A percentile compares a stretch with the other conserved stretches of the same genome.
phyloP scores from a whole-genome alignment of 2,329 filamentous ascomycete species.

The Fusarium hostae region DNA sequence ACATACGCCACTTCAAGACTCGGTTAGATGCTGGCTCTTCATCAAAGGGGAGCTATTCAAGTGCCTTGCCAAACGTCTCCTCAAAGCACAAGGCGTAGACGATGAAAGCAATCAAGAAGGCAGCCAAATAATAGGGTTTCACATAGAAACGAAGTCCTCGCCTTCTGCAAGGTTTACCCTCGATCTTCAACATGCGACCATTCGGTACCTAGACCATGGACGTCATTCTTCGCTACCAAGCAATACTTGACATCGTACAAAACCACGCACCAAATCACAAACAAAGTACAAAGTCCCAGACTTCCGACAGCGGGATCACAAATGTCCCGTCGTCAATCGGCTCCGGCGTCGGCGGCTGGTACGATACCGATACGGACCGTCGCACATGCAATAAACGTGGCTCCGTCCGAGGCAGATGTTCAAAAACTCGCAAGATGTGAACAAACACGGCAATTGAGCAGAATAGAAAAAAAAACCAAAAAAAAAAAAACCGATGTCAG shows the following conservation, averaged over 20 bases:
- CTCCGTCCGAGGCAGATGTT: slow-evolving; percentile 8
- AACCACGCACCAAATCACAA: slow-evolving; percentile 4
- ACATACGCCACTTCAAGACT: not conserved
- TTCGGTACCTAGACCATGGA: not conserved
- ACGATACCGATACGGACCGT: slow-evolving; percentile 13
- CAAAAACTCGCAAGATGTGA: not conserved
- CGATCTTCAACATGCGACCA: not conserved
- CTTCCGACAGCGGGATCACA: not conserved
- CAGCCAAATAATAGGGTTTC: not conserved
- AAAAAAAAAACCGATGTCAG: slow-evolving; percentile 10
- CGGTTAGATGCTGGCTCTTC: not conserved
- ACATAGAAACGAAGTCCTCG: not conserved
- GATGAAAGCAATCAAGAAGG: not conserved
- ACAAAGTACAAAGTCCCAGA: not conserved
- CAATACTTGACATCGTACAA: slow-evolving; percentile 10
- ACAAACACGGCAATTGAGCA: slow-evolving; percentile 10
- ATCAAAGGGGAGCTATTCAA: not conserved
- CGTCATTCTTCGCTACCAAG: slow-evolving; percentile 4
- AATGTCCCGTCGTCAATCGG: slow-evolving; percentile 18
- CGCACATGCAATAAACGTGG: slow-evolving; percentile 9
- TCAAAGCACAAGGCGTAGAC: not conserved
- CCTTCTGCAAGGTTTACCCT: not conserved
- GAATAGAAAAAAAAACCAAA: not conserved
- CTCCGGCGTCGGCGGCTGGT: slow-evolving; percentile 19
- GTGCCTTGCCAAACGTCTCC: not conserved